Conservation (phyloP, 2,329 filamentous ascomycete genomes). For the Alternaria brassicae region DNA sequence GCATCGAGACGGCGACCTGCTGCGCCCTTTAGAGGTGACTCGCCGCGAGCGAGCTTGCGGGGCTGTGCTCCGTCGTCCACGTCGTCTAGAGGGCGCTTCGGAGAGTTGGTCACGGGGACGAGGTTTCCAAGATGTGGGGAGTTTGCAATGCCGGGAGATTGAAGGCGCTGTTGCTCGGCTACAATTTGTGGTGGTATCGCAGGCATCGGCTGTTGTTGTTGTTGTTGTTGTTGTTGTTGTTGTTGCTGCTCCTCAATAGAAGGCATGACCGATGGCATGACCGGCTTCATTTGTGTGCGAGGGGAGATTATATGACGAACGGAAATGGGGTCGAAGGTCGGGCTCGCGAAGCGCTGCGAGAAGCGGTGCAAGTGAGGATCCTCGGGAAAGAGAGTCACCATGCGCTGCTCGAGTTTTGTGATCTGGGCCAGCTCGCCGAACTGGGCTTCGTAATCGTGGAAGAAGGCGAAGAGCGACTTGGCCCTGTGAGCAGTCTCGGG, state of each 20-base stretch:
- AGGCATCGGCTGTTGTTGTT: slow-evolving; percentile 30
- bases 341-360: slow-evolving; percentile 71
- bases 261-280: slow-evolving; percentile 40
- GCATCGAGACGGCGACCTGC: slow-evolving; percentile 86
- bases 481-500: slow-evolving; percentile 76
- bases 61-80: slow-evolving; percentile 81
- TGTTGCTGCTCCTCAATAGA: slow-evolving; percentile 1
- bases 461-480: slow-evolving; percentile 86
- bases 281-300: slow-evolving; percentile 71
- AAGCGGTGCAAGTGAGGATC: slow-evolving; percentile 81
- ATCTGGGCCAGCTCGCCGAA: slow-evolving; percentile 94
- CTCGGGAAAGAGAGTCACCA: slow-evolving; percentile 91
- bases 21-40: slow-evolving; percentile 89
- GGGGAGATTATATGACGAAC: slow-evolving; percentile 86
- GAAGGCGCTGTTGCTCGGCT: slow-evolving; percentile 31
- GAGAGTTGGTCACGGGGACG: slow-evolving; percentile 48
- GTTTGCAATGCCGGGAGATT: slow-evolving; percentile 38
- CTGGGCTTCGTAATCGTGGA: slow-evolving; percentile 93
- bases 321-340: slow-evolving; percentile 78
- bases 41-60: slow-evolving; percentile 86
- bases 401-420: slow-evolving; percentile 86
- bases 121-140: slow-evolving; percentile 41
- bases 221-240: slow-evolving; percentile 24
- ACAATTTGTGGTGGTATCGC: slow-evolving; percentile 27
- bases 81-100: slow-evolving; percentile 57